Percentiles rank a stretch among this genome's conserved stretches.
These are phyloP conservation scores for Plasmodium gaboni DNA, from an alignment of 169 alveolate genomes.

Conservation along the genomic window DNA sequence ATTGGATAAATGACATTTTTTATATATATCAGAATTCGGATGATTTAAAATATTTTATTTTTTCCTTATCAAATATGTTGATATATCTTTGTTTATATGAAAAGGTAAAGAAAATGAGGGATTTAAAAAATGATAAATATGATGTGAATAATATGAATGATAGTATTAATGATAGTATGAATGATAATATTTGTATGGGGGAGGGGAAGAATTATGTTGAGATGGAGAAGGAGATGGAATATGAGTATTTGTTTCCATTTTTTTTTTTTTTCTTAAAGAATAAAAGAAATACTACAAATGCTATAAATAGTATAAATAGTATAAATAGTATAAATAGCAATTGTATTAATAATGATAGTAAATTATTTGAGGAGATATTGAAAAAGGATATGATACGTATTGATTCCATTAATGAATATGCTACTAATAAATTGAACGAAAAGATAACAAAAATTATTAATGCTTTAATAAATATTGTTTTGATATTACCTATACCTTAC, in stretches of 20 bases:
- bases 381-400: slow-evolving; percentile 5
- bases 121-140: background rate
- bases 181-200: background rate
- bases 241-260: no score
- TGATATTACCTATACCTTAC: slow-evolving; percentile 65
- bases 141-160: background rate
- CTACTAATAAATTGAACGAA: slow-evolving; percentile 13
- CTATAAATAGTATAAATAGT: background rate
- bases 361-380: slow-evolving; percentile 14
- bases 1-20: slow-evolving; percentile 62
- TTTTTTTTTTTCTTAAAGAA: slow-evolving; percentile 19
- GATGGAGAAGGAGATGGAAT: no score
- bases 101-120: slow-evolving; percentile 1
- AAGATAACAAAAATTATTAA: slow-evolving; percentile 36
- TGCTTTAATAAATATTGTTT: slow-evolving; percentile 49
- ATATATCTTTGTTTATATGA: slow-evolving; percentile 59
- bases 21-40: slow-evolving; percentile 68
- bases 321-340: no score
- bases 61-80: slow-evolving; percentile 36
- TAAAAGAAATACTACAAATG: background rate
- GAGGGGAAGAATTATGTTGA: background rate
- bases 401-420: slow-evolving; percentile 35
- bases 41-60: slow-evolving; percentile 57
- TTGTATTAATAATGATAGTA: background rate
- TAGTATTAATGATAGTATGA: background rate